These are phyloP conservation scores for Eustoma russellianum DNA, from an alignment of 257 asterid species.

Conservation along the genomic window DNA sequence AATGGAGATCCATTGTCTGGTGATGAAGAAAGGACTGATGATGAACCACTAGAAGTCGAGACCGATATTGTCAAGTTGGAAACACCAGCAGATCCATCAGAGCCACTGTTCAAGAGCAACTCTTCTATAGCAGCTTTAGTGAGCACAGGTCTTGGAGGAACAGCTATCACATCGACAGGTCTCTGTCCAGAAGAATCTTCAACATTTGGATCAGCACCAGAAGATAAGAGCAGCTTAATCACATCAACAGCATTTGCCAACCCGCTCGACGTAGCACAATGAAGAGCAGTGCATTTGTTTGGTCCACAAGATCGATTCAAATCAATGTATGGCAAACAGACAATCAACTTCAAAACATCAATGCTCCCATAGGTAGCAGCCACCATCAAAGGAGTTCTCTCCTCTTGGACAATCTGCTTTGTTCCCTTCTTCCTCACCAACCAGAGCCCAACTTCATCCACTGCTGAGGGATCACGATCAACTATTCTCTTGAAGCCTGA, in stretches of 20 bases:
- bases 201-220: conserved; percentile 81
- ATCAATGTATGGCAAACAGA: conserved; percentile 77
- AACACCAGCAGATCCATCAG: conserved; percentile 56
- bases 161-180: conserved; percentile 57
- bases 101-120: conserved; percentile 43
- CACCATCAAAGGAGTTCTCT: conserved; percentile 85
- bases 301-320: conserved; percentile 67
- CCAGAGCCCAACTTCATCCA: conserved; percentile 82
- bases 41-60: conserved; percentile 44
- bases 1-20: conserved; percentile 59
- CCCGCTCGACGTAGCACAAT: conserved; percentile 85
- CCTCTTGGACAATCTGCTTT: conserved; percentile 54
- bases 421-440: conserved; percentile 61
- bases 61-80: conserved; percentile 27
- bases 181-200: conserved; percentile 58
- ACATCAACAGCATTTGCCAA: conserved; percentile 44
- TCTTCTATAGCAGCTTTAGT: conserved; percentile 51
- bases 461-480: conserved; percentile 58
- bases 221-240: conserved; percentile 59
- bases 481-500: conserved; percentile 61
- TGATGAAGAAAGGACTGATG: conserved; percentile 58
- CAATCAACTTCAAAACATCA: conserved; percentile 68
- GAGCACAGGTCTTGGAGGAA: conserved; percentile 42
- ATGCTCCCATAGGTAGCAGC: conserved; percentile 81
- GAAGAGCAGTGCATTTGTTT: conserved; percentile 83